A percentile compares a stretch with the other conserved stretches of the same genome.
Evolutionary conservation across 257 asterid species (phyloP).

Genomic region (Jaltomata sinuosa): DNA sequence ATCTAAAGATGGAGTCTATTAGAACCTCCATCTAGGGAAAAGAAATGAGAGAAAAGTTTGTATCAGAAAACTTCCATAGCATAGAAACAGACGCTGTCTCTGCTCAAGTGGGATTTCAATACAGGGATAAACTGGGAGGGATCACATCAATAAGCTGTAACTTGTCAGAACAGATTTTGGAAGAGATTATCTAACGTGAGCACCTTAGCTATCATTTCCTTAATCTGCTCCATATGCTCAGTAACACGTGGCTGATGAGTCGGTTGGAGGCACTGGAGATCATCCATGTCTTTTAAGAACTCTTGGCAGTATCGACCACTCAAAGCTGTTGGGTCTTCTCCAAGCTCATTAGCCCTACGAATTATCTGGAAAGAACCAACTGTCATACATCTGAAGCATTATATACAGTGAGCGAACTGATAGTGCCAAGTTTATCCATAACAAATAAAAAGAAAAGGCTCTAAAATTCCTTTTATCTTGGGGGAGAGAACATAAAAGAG

Average conservation of each 20-base stretch:
- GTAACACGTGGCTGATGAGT: slow-evolving; percentile 90
- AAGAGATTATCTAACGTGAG: neutral
- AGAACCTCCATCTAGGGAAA: neutral
- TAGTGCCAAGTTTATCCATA: neutral
- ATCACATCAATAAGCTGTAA: neutral
- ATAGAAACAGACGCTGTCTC: neutral
- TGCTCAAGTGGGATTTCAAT: neutral
- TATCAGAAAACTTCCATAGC: neutral
- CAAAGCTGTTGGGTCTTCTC: slow-evolving; percentile 56
- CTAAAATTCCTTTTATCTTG: neutral
- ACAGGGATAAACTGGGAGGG: neutral
- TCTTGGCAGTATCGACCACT: slow-evolving; percentile 76
- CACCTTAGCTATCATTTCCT: slow-evolving; percentile 81
- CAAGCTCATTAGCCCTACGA: slow-evolving; percentile 61
- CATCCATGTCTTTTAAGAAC: slow-evolving; percentile 68
- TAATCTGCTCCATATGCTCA: slow-evolving; percentile 71
- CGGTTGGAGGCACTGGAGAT: slow-evolving; percentile 79
- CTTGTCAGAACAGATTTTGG: neutral
- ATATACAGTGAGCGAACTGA: neutral
- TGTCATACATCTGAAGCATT: neutral
- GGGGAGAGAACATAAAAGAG: neutral
- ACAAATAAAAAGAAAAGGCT: neutral
- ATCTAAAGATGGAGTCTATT: neutral
- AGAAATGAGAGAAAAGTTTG: neutral
- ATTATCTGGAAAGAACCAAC: slow-evolving; percentile 45